Evolutionary conservation across 352 stramenopile species (phyloP).

Genomic region (Phytophthora meadii): DNA sequence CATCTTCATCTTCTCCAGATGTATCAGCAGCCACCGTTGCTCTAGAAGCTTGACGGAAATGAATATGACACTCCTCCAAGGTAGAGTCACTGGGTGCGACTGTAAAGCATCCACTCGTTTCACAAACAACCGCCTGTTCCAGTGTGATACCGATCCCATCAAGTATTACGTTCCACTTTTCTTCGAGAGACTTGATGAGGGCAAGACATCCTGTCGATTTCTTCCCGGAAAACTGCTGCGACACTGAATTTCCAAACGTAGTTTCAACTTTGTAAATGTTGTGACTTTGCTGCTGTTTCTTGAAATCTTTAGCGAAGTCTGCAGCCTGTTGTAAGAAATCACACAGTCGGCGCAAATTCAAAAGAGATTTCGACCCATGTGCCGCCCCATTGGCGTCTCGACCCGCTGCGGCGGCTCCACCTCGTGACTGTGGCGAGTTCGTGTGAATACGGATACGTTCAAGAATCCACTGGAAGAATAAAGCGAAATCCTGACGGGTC

Average conservation of each 20-base stretch:
- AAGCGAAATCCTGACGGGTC: conserved; percentile 63
- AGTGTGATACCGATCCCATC: conserved; percentile 36
- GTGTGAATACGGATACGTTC: conserved; percentile 71
- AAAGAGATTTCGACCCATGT: conserved; percentile 47
- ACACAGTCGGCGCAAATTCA: conserved; percentile 66
- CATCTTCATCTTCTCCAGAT: conserved; percentile 32
- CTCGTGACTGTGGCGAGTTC: conserved; percentile 30
- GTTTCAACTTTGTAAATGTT: conserved; percentile 65
- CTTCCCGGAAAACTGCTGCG: conserved; percentile 29
- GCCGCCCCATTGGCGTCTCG: not conserved
- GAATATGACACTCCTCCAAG: conserved; percentile 52
- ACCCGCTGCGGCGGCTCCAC: conserved; percentile 1
- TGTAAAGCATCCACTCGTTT: conserved; percentile 40
- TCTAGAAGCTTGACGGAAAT: conserved; percentile 31
- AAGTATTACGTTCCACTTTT: conserved; percentile 49
- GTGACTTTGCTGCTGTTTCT: conserved; percentile 43
- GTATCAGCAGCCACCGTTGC: conserved; percentile 9
- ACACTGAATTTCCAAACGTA: conserved; percentile 73
- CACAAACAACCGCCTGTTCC: conserved; percentile 19
- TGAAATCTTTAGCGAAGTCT: conserved; percentile 43
- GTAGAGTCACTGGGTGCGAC: conserved; percentile 21
- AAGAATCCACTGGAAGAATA: conserved; percentile 73
- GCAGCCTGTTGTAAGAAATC: conserved; percentile 60
- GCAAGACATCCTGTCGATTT: conserved; percentile 12
- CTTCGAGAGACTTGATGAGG: conserved; percentile 39